Base-by-base conservation (phyloP, 306 rosid species). In the Cicer pinnatifidum region DNA sequence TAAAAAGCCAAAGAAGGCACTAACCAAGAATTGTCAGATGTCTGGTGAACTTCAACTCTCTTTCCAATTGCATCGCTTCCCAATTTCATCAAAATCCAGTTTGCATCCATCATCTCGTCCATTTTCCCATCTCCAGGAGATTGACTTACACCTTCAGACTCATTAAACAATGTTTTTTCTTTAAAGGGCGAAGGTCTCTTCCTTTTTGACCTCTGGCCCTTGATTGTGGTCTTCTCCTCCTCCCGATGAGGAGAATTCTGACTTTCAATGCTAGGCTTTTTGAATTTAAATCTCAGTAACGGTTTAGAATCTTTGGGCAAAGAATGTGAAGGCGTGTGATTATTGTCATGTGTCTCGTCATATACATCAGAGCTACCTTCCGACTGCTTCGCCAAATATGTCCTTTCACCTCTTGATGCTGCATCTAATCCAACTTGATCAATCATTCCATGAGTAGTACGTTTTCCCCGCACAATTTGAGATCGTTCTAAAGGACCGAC, bases 191-290 rank as follows among this genome's bases (percentile, higher is more conserved):
- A 89, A 12, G 97, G 92, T 71, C 97, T 86, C 88, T 92, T 95
- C 80, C 99, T 82, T 85, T 95, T 95, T 8, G 99, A 95, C 79
- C 99, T 88, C 65, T 91, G 99, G 40, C 99, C 99, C 84, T 95
- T 95, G 72, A 90, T 82, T 16, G 82, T 82, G 62, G 81, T 90
- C 82, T 78, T 91, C 68, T 91, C 97, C 80, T 89, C 98, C 82
- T 90, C 97, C 19, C 4, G 89, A 44, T 65, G 85, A 67, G 85
- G 57, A 78, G 88, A 85, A 86, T 66, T 86, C 85, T 86, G 93
- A 85, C 78, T 91, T 71, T 86, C 96, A 17, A 74, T 43, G 72
- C 75, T 80, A 46, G 97, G 96, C 72, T 86, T 95, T 86, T 88
- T 88, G 59, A 95, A 86, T 82, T 95, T 95, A 68, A 95, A 84